Evolutionary conservation across 225 moss, liverwort and hornwort genomes (phyloP), one percentile per base, ranked within the genome.

Genomic region (Sphagnum tenellum): DNA sequence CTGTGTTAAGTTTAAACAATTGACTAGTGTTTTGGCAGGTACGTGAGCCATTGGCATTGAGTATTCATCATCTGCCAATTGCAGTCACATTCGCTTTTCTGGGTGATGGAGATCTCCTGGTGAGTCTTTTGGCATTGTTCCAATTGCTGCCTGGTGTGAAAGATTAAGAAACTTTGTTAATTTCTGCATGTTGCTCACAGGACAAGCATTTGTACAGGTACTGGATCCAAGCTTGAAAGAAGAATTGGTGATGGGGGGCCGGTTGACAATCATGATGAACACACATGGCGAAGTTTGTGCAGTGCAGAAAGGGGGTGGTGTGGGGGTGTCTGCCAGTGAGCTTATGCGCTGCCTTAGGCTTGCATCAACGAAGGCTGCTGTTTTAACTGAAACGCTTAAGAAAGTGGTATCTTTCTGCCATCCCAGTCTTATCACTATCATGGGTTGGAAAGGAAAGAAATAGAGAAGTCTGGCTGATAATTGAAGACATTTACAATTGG

Each of bases 71-170:
- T 73, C 82, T 87, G 63, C 94, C 94, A 7, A 87, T 94, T 62
- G 87, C 94, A 47, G 81, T 91, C 61, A 87, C 91, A 7, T 91
- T 94, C 74, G 94, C 87, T 3, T 91, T 87, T 64, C 91, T 94
- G 54, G 87, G 76, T 48, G 79, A 87, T 62, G 91, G 91, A 64
- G 84, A 87, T n/a, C 79, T 87, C 72, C 81, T 83, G 91, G 94
- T 90, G 67, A 81, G 86, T 59, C 29, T 29, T 29, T 29, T 29
- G 29, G 29, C 1, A 29, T 29, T 29, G 29, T 46, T 5, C 6
- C 49, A 50, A 61, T 62, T 5, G 5, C 50, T 10, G 9, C 7
- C 51, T 44, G 45, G 7, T 14, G 45, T 53, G 11, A 6, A 7
- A 4, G 45, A 29, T 29, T 29, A 29, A 29, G 29, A 29, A 29